phyloP scores from a whole-genome alignment of 192 early-diverging fungal genomes.

The Backusella circina region DNA sequence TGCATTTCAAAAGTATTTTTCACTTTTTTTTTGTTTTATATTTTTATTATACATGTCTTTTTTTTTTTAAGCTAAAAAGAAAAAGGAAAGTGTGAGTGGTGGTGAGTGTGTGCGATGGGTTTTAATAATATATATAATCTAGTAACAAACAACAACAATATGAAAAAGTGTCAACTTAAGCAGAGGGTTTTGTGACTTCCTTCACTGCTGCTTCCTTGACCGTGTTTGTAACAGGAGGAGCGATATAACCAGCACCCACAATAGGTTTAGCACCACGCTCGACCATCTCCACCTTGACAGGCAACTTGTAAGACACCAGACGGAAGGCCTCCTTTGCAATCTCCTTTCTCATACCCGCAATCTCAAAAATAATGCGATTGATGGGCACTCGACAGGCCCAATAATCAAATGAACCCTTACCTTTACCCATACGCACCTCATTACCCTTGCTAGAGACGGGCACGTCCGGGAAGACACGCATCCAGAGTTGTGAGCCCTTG shows the following conservation, averaged over 20 bases:
- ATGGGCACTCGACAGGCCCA: slow-evolving; percentile 87
- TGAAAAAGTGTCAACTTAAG: neutral
- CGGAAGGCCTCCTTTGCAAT: slow-evolving; percentile 74
- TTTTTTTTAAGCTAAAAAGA: neutral
- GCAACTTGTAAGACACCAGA: slow-evolving; percentile 59
- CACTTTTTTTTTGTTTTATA: neutral
- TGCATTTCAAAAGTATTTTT: neutral
- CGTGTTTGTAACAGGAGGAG: slow-evolving; percentile 4
- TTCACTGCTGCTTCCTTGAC: neutral
- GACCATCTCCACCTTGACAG: slow-evolving; percentile 69
- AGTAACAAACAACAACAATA: too few relatives aligned
- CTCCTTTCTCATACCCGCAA: slow-evolving; percentile 79
- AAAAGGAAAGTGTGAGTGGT: neutral
- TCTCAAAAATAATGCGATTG: slow-evolving; percentile 89
- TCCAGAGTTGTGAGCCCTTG: slow-evolving; percentile 83
- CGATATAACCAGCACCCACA: slow-evolving; percentile 36
- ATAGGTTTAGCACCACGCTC: slow-evolving; percentile 41
- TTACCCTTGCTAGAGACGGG: slow-evolving; percentile 90
- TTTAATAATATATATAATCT: neutral
- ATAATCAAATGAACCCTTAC: slow-evolving; percentile 93
- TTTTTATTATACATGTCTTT: neutral
- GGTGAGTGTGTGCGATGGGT: neutral
- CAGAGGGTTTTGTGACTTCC: neutral
- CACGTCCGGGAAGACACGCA: slow-evolving; percentile 88
- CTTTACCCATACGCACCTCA: slow-evolving; percentile 96